Evolutionary conservation across 2,329 filamentous ascomycete genomes (phyloP), one percentile per base, ranked within the genome.

Genomic region (Botryotinia narcissicola): DNA sequence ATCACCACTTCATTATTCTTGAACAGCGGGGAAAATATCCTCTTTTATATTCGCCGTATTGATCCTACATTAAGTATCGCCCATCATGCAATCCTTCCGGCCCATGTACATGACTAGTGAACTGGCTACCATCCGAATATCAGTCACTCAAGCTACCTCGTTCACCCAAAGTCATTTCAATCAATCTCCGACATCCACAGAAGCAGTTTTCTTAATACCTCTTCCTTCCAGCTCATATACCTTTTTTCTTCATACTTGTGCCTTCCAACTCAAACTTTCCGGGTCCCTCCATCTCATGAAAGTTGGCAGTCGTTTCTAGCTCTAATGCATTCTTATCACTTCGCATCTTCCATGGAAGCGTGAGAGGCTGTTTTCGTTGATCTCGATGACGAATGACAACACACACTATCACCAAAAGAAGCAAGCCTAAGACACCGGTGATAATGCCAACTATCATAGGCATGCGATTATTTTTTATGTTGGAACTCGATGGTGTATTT

Each of bases 211-310:
- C 32, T 51, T 67, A 32, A 40, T 51, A 54, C 32, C n/a, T 18
- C 22, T 51, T 51, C 63, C 63, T 67, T 67, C 63, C 46, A 67
- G 20, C 22, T 67, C 64, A 54, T 54, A 54, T 40, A 67, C 32
- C 46, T 40, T 67, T 67, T 14, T 22, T 4, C 46, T 67, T 67
- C 46, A 22, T 67, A 51, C 32, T 40, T 22, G 32, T 67, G 18
- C 46, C 61, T n/a, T 72, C 35, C 60, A 72, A 44, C n/a, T 72
- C 70, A 44, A 54, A 72, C n/a, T 72, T 72, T 44, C 46, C 46
- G 9, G 46, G 29, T 8, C 61, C 70, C 37, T 72, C 61, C 61
- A 72, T 46, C 60, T 72, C 70, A 54, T 57, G 61, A 20, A 44
- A 22, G 54, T 72, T 72, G 12, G 60, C 46, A 40, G 37, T 44